A percentile compares a stretch with the other conserved stretches of the same genome.
These are phyloP conservation scores for Crassisporium funariophilum DNA, from an alignment of 768 basidiomycete species.

Conservation along the genomic window DNA sequence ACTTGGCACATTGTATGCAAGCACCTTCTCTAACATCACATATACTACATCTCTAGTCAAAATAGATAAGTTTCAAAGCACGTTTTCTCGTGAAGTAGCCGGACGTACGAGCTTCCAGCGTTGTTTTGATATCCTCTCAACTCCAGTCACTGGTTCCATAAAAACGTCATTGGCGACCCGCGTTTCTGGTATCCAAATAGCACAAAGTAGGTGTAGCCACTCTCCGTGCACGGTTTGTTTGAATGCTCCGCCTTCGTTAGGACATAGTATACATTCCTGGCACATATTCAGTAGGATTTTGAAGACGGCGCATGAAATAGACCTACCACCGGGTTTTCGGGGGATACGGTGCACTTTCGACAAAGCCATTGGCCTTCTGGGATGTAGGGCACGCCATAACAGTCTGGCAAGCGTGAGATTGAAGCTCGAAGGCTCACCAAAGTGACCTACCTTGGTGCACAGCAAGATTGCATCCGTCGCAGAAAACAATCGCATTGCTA, in stretches of 20 bases:
- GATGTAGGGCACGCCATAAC: slow-evolving; percentile 98
- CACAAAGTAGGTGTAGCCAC: slow-evolving; percentile 96
- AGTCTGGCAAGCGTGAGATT: slow-evolving; percentile 56
- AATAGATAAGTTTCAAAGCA: neutral
- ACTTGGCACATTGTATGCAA: slow-evolving; percentile 94
- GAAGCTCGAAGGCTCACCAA: neutral
- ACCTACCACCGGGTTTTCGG: slow-evolving; percentile 92
- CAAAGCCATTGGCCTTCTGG: slow-evolving; percentile 99
- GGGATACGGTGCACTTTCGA: slow-evolving; percentile 96
- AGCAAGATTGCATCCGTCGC: slow-evolving; percentile 97
- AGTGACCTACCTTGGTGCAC: slow-evolving; percentile 91
- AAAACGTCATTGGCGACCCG: slow-evolving; percentile 92
- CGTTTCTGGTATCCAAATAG: slow-evolving; percentile 97
- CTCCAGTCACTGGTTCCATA: slow-evolving; percentile 96
- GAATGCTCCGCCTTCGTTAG: slow-evolving; percentile 96
- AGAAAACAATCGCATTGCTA: slow-evolving; percentile 98
- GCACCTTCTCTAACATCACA: slow-evolving; percentile 66
- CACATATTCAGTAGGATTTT: neutral
- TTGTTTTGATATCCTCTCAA: slow-evolving; percentile 84
- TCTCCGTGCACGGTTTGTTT: slow-evolving; percentile 92
- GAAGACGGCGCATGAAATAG: neutral
- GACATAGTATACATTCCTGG: slow-evolving; percentile 93
- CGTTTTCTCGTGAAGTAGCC: neutral
- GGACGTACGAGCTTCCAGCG: slow-evolving; percentile 88
- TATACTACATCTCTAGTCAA: slow-evolving; percentile 46